Conservation (phyloP, 2,329 filamentous ascomycete genomes). For the Pseudogymnoascus sp. region DNA sequence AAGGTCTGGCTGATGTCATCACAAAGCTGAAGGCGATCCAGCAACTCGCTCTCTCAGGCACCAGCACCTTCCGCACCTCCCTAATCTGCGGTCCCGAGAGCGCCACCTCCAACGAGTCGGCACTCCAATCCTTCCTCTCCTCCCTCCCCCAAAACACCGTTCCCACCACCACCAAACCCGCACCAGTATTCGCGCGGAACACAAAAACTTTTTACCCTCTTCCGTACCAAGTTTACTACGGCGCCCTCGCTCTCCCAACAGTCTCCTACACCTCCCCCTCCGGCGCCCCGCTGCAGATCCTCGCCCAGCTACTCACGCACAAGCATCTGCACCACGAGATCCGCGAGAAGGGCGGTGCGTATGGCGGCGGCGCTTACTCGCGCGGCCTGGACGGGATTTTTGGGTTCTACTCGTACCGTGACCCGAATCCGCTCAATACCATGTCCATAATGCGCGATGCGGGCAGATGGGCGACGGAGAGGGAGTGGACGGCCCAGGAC, state of each 20-base stretch:
- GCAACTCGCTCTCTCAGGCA: conserved; percentile 60
- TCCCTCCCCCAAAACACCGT: conserved; percentile 42
- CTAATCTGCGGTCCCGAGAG: conserved; percentile 79
- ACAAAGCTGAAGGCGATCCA: conserved; percentile 81
- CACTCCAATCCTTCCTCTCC: conserved; percentile 62
- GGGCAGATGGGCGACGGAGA: conserved; percentile 74
- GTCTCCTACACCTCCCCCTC: conserved; percentile 70
- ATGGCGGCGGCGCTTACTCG: conserved; percentile 83
- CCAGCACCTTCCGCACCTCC: conserved; percentile 63
- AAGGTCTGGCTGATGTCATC: conserved; percentile 67
- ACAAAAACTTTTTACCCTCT: conserved; percentile 83
- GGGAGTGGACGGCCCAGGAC: conserved; percentile 72
- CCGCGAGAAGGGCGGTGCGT: conserved; percentile 92
- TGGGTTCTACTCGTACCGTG: conserved; percentile 92
- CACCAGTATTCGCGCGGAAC: conserved; percentile 34
- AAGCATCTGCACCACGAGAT: conserved; percentile 97
- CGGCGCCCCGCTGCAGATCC: conserved; percentile 74
- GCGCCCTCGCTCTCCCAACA: conserved; percentile 71
- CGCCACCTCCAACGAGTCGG: conserved; percentile 57
- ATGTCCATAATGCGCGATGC: conserved; percentile 75
- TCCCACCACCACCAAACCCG: conserved; percentile 30
- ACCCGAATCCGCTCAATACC: conserved; percentile 88
- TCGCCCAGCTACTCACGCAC: conserved; percentile 87
- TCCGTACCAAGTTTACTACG: conserved; percentile 96
- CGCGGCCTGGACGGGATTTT: conserved; percentile 76